Conservation (phyloP, 1,284 basidiomycete species). For the Pyrrhoderma noxium region DNA sequence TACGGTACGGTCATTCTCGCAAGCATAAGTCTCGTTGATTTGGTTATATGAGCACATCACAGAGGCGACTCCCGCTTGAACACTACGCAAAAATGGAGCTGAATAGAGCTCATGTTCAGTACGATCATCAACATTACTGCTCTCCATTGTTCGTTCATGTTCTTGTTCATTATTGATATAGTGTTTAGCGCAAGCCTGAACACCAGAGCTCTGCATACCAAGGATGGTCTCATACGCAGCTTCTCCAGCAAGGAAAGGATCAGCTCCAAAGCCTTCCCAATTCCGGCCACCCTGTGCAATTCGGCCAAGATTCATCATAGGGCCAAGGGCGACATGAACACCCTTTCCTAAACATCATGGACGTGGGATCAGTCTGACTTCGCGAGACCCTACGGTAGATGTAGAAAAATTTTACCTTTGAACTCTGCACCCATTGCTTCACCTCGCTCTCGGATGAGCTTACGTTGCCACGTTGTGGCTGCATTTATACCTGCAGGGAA, state of each 20-base stretch:
- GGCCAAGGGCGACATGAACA: slow-evolving; percentile 60
- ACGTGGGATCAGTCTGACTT: neutral
- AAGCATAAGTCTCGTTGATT: slow-evolving; percentile 74
- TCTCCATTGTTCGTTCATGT: slow-evolving; percentile 43
- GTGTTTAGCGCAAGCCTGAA: slow-evolving; percentile 77
- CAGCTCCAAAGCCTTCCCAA: slow-evolving; percentile 81
- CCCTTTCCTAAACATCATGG: slow-evolving; percentile 46
- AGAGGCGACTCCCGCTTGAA: slow-evolving; percentile 69
- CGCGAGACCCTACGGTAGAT: neutral
- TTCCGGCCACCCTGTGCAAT: slow-evolving; percentile 64
- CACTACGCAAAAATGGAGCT: slow-evolving; percentile 63
- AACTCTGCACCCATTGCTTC: slow-evolving; percentile 73
- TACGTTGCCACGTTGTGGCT: slow-evolving; percentile 54
- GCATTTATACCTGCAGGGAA: slow-evolving; percentile 57
- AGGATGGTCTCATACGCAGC: slow-evolving; percentile 68
- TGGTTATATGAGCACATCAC: slow-evolving; percentile 75
- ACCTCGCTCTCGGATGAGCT: slow-evolving; percentile 65
- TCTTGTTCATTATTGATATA: slow-evolving; percentile 70
- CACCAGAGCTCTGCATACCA: slow-evolving; percentile 67
- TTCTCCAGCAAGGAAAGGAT: slow-evolving; percentile 70
- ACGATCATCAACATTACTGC: slow-evolving; percentile 69
- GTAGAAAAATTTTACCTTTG: slow-evolving; percentile 24
- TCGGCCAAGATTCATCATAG: slow-evolving; percentile 69
- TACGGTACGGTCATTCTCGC: slow-evolving; percentile 68
- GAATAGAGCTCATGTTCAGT: slow-evolving; percentile 72